Percentiles rank a stretch among this genome's conserved stretches.
Evolutionary conservation across 1,284 basidiomycete genomes (phyloP).

Genomic region (Irpex sp.): DNA sequence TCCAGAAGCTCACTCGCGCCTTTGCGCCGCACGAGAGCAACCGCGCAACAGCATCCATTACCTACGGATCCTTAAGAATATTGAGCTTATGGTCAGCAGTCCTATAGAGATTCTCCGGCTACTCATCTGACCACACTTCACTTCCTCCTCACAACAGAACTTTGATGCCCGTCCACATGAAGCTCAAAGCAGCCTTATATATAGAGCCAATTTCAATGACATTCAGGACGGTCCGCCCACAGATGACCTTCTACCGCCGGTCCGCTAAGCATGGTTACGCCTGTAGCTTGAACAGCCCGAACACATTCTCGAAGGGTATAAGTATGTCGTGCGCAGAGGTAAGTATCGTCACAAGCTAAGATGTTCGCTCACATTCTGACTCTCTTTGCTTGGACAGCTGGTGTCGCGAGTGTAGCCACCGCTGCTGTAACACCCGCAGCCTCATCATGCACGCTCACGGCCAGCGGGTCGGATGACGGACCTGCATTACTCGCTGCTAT

Average conservation of each 20-base stretch:
- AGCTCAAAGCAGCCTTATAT: neutral
- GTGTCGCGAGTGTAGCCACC: neutral
- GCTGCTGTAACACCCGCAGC: constrained; percentile 5
- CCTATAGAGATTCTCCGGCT: neutral
- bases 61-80: neutral
- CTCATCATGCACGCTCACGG: constrained; percentile 34
- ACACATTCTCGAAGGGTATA: neutral
- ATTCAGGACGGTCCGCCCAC: neutral
- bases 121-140: neutral
- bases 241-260: neutral
- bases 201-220: neutral
- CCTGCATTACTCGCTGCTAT: constrained; percentile 45
- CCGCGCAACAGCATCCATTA: neutral
- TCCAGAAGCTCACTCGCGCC: neutral
- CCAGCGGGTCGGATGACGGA: constrained; percentile 50
- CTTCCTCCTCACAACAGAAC: neutral
- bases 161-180: neutral
- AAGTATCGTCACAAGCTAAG: neutral
- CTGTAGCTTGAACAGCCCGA: neutral
- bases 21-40: neutral
- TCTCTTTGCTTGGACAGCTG: neutral
- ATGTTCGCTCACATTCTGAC: neutral
- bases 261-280: neutral
- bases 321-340: neutral
- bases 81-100: neutral